phyloP scores from a whole-genome alignment of 495 filamentous ascomycete species.

The Oleoguttula mirabilis region DNA sequence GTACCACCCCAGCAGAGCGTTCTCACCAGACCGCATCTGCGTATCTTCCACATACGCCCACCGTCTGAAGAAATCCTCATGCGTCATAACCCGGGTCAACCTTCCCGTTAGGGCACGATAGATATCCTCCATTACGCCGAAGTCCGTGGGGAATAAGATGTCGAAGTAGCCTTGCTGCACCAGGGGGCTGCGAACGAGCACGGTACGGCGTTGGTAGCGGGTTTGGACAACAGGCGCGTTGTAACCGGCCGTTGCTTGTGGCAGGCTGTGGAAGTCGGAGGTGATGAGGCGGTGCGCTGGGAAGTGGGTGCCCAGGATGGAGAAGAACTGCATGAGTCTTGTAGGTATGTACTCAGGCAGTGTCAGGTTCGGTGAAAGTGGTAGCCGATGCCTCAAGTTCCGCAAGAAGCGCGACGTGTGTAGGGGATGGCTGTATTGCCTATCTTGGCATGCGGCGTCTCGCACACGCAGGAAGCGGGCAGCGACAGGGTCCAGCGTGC shows the following conservation, averaged over 20 bases:
- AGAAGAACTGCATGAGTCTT: slow-evolving; percentile 89
- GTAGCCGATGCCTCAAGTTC: slow-evolving; percentile 46
- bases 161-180: slow-evolving; percentile 98
- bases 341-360: slow-evolving; percentile 88
- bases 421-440: slow-evolving; percentile 39
- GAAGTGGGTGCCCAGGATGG: slow-evolving; percentile 73
- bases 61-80: slow-evolving; percentile 77
- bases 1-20: slow-evolving; percentile 86
- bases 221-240: slow-evolving; percentile 96
- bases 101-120: slow-evolving; percentile 88
- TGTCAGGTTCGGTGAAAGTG: slow-evolving; percentile 61
- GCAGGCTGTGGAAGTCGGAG: slow-evolving; percentile 78
- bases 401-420: slow-evolving; percentile 29
- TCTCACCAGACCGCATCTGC: slow-evolving; percentile 78
- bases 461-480: slow-evolving; percentile 71
- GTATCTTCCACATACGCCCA: slow-evolving; percentile 91
- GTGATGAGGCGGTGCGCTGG: slow-evolving; percentile 80
- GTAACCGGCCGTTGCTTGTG: slow-evolving; percentile 65
- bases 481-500: slow-evolving; percentile 66
- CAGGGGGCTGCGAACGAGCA: slow-evolving; percentile 82
- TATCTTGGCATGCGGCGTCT: slow-evolving; percentile 45
- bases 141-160: slow-evolving; percentile 96
- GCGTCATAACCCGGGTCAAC: slow-evolving; percentile 66
- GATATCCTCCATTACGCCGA: slow-evolving; percentile 71
- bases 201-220: slow-evolving; percentile 67